These are phyloP conservation scores for Candida glaebosa DNA, from an alignment of 805 yeast genomes.

Conservation along the genomic window DNA sequence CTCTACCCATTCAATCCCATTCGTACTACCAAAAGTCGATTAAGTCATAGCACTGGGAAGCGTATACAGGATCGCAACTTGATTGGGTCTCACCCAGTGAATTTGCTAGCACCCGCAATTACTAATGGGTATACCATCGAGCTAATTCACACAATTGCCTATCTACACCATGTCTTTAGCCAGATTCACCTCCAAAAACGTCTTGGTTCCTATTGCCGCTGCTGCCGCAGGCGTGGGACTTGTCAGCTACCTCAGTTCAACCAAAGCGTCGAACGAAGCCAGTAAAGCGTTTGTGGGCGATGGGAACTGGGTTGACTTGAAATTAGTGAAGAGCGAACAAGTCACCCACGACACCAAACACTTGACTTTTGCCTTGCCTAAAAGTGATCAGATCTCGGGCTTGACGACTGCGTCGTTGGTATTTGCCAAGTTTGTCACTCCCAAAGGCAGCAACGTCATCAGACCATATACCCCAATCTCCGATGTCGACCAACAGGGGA, in stretches of 20 bases:
- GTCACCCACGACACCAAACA: slow-evolving; percentile 63
- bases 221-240: slow-evolving; percentile 33
- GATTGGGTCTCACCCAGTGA: background rate
- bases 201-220: slow-evolving; percentile 26
- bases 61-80: slow-evolving; percentile 1
- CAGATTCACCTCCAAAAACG: slow-evolving; percentile 21
- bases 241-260: slow-evolving; percentile 19
- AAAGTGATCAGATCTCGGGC: slow-evolving; percentile 68
- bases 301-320: slow-evolving; percentile 66
- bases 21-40: too few relatives aligned
- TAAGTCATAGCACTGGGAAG: too few relatives aligned
- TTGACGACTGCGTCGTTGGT: slow-evolving; percentile 75
- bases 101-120: background rate
- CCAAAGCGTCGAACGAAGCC: slow-evolving; percentile 31
- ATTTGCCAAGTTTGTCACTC: slow-evolving; percentile 75
- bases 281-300: slow-evolving; percentile 55
- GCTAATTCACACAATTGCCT: too few relatives aligned
- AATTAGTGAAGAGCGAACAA: slow-evolving; percentile 45
- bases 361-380: slow-evolving; percentile 67
- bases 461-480: slow-evolving; percentile 89
- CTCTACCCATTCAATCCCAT: background rate
- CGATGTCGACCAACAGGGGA: slow-evolving; percentile 66
- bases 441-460: slow-evolving; percentile 81
- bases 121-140: too few relatives aligned
- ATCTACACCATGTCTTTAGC: slow-evolving; percentile 14